phyloP scores from a whole-genome alignment of 164 flowering plant genomes.

The Cinnamomum chago region DNA sequence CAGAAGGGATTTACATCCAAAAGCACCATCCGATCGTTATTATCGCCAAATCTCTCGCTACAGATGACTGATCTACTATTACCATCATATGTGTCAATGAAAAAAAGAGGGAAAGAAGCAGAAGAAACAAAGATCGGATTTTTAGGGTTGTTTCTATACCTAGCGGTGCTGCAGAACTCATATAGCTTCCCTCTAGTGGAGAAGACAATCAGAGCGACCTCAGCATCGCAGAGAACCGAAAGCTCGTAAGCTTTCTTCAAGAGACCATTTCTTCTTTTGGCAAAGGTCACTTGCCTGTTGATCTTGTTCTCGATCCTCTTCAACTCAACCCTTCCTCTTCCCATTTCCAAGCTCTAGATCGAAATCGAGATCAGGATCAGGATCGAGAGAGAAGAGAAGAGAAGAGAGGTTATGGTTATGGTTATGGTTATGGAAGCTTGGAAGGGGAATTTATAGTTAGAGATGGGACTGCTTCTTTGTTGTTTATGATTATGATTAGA shows the following conservation, averaged over 20 bases:
- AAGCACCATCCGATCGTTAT: not conserved
- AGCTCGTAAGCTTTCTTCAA: conserved; percentile 23
- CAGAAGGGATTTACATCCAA: not conserved
- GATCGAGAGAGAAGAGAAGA: not conserved
- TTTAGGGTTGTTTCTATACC: conserved; percentile 7
- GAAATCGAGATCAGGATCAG: not conserved
- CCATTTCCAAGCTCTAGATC: conserved; percentile 9
- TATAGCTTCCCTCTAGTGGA: conserved; percentile 24
- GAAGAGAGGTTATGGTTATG: not conserved
- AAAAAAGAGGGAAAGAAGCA: not conserved
- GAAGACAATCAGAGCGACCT: conserved; percentile 27
- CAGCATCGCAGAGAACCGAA: conserved; percentile 23
- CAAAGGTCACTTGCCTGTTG: conserved; percentile 21
- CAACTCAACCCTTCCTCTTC: conserved; percentile 25
- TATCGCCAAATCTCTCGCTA: no score
- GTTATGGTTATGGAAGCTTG: not conserved
- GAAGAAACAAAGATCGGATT: not conserved
- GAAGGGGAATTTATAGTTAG: not conserved
- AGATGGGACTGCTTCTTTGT: no score
- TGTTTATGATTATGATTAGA: no score
- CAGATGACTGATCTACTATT: not conserved
- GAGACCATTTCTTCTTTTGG: conserved; percentile 18
- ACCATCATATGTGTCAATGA: not conserved
- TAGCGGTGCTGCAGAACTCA: conserved; percentile 23
- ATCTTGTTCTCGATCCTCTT: conserved; percentile 28